phyloP scores from a whole-genome alignment of 2,329 filamentous ascomycete genomes.

The Colletotrichum salicis region DNA sequence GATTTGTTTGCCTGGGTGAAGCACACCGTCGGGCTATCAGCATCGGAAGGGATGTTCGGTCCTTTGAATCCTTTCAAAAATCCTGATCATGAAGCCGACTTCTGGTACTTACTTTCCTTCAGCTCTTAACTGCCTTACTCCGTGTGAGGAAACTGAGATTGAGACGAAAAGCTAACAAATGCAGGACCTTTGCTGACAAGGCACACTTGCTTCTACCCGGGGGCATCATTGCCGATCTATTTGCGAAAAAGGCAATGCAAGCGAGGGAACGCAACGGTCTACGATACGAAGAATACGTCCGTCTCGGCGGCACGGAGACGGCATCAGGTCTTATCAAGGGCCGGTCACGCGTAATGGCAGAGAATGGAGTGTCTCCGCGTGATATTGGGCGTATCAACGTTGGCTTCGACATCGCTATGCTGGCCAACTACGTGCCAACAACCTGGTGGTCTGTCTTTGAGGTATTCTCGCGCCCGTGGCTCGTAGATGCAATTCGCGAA shows the following conservation, averaged over 20 bases:
- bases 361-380: neutral
- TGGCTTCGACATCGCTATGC: constrained; percentile 43
- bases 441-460: constrained; percentile 58
- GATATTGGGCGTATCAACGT: constrained; percentile 6
- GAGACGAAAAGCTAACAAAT: neutral
- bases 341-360: neutral
- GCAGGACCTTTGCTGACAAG: constrained; percentile 3
- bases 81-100: constrained; percentile 19
- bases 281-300: constrained; percentile 14
- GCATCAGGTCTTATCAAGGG: constrained; percentile 5
- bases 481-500: constrained; percentile 51
- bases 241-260: neutral
- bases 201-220: constrained; percentile 5
- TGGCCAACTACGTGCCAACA: constrained; percentile 55
- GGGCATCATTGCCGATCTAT: neutral
- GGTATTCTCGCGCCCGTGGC: constrained; percentile 50
- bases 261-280: constrained; percentile 11
- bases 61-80: constrained; percentile 28
- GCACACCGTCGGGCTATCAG: neutral
- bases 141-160: neutral
- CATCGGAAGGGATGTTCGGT: constrained; percentile 22
- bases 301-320: neutral
- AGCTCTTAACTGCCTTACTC: neutral
- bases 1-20: constrained; percentile 21
- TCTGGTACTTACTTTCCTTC: neutral